A percentile compares a stretch with the other conserved stretches of the same genome.
Conservation (phyloP, 345 rosid genomes). For the Gossypium sturtianum region DNA sequence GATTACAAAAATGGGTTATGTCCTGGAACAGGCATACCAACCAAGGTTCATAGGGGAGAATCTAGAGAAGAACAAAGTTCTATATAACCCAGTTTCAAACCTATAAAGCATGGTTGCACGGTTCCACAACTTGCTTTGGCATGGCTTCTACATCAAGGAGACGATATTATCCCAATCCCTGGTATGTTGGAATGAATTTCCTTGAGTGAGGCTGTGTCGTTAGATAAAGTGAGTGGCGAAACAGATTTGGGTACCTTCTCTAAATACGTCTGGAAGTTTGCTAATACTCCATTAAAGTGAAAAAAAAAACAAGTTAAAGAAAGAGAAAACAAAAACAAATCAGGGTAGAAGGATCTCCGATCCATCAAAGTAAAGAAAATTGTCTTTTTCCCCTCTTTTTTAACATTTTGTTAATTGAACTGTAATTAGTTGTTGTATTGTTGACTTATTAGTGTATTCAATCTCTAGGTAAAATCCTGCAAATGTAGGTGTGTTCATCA, state of each 20-base stretch:
- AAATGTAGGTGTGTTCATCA: no score
- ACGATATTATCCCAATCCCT: slow-evolving; percentile 41
- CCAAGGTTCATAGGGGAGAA: slow-evolving; percentile 40
- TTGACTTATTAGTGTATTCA: no score
- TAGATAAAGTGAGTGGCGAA: slow-evolving; percentile 31
- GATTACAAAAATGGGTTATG: neutral
- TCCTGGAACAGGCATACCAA: slow-evolving; percentile 14
- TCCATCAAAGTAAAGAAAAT: no score
- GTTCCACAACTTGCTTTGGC: slow-evolving; percentile 43
- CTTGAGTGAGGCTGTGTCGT: slow-evolving; percentile 23
- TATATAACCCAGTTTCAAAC: slow-evolving; percentile 23
- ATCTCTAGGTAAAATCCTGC: no score
- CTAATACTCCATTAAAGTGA: slow-evolving; percentile 32
- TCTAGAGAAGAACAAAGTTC: slow-evolving; percentile 40
- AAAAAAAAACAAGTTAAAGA: neutral
- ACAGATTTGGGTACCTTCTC: slow-evolving; percentile 3
- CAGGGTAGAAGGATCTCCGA: no score
- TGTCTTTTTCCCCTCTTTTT: no score
- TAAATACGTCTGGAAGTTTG: slow-evolving; percentile 16
- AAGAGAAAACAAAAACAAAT: no score
- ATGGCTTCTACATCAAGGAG: slow-evolving; percentile 42
- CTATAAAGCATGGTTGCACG: slow-evolving; percentile 32
- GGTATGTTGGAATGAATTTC: slow-evolving; percentile 36
- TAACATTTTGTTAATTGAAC: no score
- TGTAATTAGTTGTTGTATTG: no score